Evolutionary conservation across 139 green algal genomes (phyloP), one percentile per base, ranked within the genome.

Genomic region (Chlorella sp.): DNA sequence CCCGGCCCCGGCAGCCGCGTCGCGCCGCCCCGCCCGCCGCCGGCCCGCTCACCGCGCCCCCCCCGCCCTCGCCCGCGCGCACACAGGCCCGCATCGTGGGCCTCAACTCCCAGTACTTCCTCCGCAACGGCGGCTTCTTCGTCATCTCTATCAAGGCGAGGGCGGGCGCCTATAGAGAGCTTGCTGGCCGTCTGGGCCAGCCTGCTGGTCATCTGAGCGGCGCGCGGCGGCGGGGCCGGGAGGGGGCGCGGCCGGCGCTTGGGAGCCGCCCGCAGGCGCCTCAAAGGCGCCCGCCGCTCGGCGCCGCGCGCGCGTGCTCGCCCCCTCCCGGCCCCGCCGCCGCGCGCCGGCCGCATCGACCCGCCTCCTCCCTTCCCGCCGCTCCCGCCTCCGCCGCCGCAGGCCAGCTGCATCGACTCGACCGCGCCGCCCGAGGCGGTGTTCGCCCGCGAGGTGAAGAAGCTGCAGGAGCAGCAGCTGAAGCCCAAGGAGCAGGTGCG

Each of bases 111-210:
- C 91, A 98, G 79, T 95, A 98, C 83, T 99, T 99, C 85, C 79
- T 99, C 4, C 98, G 98, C 77, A 98, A 96, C 69, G 91, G 90
- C 41, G 96, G 96, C 76, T 82, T 96, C 90, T 99, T 98, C 79
- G 95, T 99, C 58, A 99, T 99, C 85, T 97, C 91, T 74, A 98
- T 99, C 85, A 99, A 99, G 86, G 95, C 96, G 40, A n/a, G n/a
- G n/a, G n/a, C n/a, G n/a, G n/a, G n/a, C n/a, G n/a, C n/a, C n/a
- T n/a, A n/a, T n/a, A n/a, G n/a, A n/a, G n/a, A n/a, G n/a, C n/a
- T n/a, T n/a, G n/a, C n/a, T n/a, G n/a, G n/a, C n/a, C n/a, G n/a
- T n/a, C n/a, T n/a, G n/a, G n/a, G n/a, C n/a, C n/a, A n/a, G n/a
- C n/a, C n/a, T n/a, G n/a, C n/a, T n/a, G n/a, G n/a, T n/a, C n/a